Percentiles rank a stretch among this genome's conserved stretches.
These are phyloP conservation scores for Sarocladium oryzae DNA, from an alignment of 2,329 filamentous ascomycete species.

Conservation along the genomic window DNA sequence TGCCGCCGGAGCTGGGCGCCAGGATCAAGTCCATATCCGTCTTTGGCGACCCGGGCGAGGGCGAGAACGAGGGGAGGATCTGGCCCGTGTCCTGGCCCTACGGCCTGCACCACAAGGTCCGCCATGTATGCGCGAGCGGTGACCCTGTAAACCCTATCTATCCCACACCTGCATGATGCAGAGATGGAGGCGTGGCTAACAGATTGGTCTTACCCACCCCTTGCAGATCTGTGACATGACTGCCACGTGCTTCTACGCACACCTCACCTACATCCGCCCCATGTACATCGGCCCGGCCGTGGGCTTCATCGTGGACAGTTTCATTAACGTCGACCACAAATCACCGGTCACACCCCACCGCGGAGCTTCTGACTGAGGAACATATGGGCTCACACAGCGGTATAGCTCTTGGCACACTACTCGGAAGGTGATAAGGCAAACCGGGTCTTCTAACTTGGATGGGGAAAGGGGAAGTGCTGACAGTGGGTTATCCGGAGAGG, in stretches of 20 bases:
- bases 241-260: slow-evolving; percentile 8
- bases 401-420: neutral
- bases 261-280: slow-evolving; percentile 11
- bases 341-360: neutral
- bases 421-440: neutral
- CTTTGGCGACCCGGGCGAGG: slow-evolving; percentile 12
- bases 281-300: slow-evolving; percentile 10
- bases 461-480: too few species aligned
- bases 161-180: too few species aligned
- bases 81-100: slow-evolving; percentile 7
- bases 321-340: neutral
- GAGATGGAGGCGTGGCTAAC: neutral
- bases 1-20: slow-evolving; percentile 9
- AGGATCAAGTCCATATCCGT: slow-evolving; percentile 11
- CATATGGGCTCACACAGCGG: neutral
- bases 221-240: slow-evolving; percentile 9
- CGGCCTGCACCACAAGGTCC: slow-evolving; percentile 10
- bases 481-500: too few species aligned
- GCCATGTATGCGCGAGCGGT: slow-evolving; percentile 9
- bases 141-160: slow-evolving; percentile 11
- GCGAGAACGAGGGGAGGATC: neutral
- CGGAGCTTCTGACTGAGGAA: neutral
- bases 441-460: neutral
- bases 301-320: slow-evolving; percentile 5
- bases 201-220: neutral